Evolutionary conservation across 2,329 filamentous ascomycete species (phyloP), one percentile per base, ranked within the genome.

Genomic region (Colletotrichum sansevieriae): DNA sequence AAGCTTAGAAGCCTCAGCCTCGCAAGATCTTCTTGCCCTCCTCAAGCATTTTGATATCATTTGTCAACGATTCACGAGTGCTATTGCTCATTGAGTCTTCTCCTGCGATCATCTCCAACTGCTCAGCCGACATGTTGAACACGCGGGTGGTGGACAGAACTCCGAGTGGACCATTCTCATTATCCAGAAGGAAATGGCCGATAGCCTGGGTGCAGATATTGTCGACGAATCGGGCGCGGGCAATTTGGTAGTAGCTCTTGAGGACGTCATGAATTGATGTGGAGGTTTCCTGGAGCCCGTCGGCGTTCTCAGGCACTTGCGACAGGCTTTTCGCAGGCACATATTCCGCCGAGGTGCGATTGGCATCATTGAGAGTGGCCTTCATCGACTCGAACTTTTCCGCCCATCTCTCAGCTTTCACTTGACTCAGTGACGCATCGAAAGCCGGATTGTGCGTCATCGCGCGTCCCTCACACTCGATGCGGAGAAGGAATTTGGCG

Each of bases 171-270:
- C 85, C 85, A 0, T 80, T 70, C 0, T 81, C 73, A 0, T 85
- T 83, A 1, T 76, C 77, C 0, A 91, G 76, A 0, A 92, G 80
- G 68, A 82, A 82, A 72, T 88, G 77, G 47, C 86, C 83, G 2
- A 87, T 79, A 0, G 83, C 87, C 70, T 92, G 90, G 68, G 84
- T 83, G 73, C 83, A 88, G 2, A 93, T 76, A 4, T 81, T 85
- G 71, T 93, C 90, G 1, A 91, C 83, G 67, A 92, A 91, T 0
- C 89, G 84, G 72, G 87, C 86, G 13, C 80, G 81, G 0, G 88
- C 82, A 2, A 91, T 84, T 25, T 86, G 82, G 78, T 92, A 92
- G 76, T 90, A 92, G 1, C 84, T 81, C 46, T 82, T 76, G 0
- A 92, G 79, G 1, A 87, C 85, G 66, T 92, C 85, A 64, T 91